These are phyloP conservation scores for Besnoitia besnoiti DNA, from an alignment of 169 alveolate genomes.

Conservation along the genomic window DNA sequence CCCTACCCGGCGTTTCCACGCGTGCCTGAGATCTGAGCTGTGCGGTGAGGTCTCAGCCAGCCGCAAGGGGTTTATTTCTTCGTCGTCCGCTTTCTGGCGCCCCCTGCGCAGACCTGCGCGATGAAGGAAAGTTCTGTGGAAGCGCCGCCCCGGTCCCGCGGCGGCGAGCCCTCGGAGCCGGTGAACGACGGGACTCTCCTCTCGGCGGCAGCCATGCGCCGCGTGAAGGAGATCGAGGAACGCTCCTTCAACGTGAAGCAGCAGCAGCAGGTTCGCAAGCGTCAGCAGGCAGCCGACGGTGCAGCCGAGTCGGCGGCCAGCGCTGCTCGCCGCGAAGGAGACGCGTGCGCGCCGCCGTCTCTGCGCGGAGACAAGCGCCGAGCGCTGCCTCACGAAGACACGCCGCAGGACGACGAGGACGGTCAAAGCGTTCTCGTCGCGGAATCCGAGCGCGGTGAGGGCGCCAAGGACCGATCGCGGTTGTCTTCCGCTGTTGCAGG, in stretches of 20 bases:
- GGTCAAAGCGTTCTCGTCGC: too few species aligned
- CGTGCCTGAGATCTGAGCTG: too few species aligned
- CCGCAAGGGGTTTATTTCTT: too few species aligned
- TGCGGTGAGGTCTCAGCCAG: too few species aligned
- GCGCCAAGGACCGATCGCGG: too few species aligned
- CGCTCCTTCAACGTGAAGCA: slow-evolving; percentile 13
- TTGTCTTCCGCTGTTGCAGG: too few species aligned
- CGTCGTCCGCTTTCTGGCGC: too few species aligned
- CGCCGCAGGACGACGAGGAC: slow-evolving; percentile 3
- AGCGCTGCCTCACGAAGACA: slow-evolving; percentile 15
- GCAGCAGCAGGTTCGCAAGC: background rate
- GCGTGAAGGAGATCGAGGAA: slow-evolving; percentile 39
- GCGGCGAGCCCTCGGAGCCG: background rate
- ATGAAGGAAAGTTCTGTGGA: background rate
- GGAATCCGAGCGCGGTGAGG: too few species aligned
- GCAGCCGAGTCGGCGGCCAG: background rate
- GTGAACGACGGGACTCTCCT: background rate
- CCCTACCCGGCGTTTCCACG: too few species aligned
- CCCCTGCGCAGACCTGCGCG: background rate
- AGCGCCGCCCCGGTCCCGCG: background rate
- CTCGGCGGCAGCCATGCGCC: slow-evolving; percentile 35
- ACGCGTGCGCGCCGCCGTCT: background rate
- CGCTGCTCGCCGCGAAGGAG: background rate
- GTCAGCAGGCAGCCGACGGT: background rate
- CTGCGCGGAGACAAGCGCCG: slow-evolving; percentile 6